Evolutionary conservation across 805 yeast species (phyloP).

Genomic region (Myxozyma neglecta): DNA sequence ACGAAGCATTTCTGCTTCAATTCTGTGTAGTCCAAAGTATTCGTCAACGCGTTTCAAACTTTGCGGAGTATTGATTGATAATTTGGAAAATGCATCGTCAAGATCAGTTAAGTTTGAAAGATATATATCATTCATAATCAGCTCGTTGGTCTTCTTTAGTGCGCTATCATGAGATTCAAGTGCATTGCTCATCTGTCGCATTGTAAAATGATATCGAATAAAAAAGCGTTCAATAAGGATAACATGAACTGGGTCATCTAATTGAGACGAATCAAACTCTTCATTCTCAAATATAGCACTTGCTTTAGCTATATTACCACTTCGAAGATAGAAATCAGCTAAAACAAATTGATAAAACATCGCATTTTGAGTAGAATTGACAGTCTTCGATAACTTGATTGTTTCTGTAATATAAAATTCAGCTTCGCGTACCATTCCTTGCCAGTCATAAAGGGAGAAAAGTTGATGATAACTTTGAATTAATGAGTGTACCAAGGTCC

Average conservation of each 20-base stretch:
- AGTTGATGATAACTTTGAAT: constrained; percentile 35
- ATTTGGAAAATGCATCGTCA: constrained; percentile 5
- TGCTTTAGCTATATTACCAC: constrained; percentile 21
- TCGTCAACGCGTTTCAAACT: neutral
- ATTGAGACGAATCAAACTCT: too few species aligned
- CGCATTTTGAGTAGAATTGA: constrained; percentile 17
- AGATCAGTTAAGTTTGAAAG: neutral
- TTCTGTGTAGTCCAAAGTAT: neutral
- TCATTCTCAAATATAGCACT: neutral
- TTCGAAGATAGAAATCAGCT: constrained; percentile 24
- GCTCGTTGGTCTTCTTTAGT: neutral
- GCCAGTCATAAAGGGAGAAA: constrained; percentile 33
- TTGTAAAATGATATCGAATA: neutral
- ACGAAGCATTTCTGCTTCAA: constrained; percentile 1
- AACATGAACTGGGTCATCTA: neutral
- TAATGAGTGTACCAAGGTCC: constrained; percentile 13
- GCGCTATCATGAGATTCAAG: constrained; percentile 2
- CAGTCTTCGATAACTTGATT: constrained; percentile 35
- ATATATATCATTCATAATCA: neutral
- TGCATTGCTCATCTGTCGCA: neutral
- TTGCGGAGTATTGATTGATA: neutral
- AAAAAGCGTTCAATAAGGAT: neutral
- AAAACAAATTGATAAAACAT: constrained; percentile 23
- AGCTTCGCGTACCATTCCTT: constrained; percentile 47
- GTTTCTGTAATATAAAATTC: constrained; percentile 41